phyloP scores from a whole-genome alignment of 345 rosid species.

The Eucalyptus curtisii region DNA sequence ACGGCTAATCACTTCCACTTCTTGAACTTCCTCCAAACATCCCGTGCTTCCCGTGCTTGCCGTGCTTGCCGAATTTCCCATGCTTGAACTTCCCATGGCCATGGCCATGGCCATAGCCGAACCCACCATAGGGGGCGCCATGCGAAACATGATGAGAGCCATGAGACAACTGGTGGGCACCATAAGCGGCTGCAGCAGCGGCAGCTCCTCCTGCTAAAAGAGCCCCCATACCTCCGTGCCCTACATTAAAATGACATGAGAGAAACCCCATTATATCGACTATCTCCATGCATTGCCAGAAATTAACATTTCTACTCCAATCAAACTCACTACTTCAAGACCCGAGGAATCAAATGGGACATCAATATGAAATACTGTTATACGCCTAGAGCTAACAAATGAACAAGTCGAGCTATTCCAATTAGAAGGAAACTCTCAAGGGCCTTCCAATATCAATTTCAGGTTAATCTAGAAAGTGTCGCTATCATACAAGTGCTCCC shows the following conservation, averaged over 20 bases:
- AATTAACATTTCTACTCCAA: neutral
- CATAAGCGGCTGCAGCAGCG: slow-evolving; percentile 83
- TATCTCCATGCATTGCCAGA: neutral
- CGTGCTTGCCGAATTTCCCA: slow-evolving; percentile 58
- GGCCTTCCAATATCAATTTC: neutral
- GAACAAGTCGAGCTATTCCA: neutral
- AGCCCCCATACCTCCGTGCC: slow-evolving; percentile 67
- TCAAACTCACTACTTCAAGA: neutral
- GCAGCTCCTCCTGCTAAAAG: slow-evolving; percentile 84
- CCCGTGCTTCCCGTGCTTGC: slow-evolving; percentile 46
- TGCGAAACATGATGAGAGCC: slow-evolving; percentile 1
- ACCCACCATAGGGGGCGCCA: slow-evolving; percentile 1
- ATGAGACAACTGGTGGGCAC: slow-evolving; percentile 25
- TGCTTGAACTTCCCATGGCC: slow-evolving; percentile 27
- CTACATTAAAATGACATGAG: slow-evolving; percentile 4
- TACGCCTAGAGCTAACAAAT: neutral
- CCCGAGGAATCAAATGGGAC: too few species aligned
- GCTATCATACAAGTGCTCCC: neutral
- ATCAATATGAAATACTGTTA: neutral
- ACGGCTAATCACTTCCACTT: slow-evolving; percentile 63
- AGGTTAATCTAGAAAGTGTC: neutral
- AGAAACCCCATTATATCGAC: neutral
- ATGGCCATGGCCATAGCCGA: slow-evolving; percentile 1
- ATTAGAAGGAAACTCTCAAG: neutral
- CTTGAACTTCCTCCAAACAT: slow-evolving; percentile 69